These are phyloP conservation scores for Citrullus colocynthis DNA, from an alignment of 306 rosid species.

Conservation along the genomic window DNA sequence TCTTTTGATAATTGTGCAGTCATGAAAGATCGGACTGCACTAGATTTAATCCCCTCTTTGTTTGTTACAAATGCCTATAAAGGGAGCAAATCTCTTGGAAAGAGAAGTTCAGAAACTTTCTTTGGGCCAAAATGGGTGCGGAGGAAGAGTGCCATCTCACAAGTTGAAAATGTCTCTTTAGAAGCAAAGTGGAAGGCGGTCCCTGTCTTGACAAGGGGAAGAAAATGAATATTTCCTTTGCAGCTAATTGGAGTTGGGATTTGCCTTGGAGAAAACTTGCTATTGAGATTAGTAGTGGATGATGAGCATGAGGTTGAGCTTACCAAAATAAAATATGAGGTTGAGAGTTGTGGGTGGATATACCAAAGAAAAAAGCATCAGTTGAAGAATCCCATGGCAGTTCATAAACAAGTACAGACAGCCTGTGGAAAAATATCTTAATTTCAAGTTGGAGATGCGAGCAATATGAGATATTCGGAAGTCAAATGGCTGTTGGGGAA, in stretches of 20 bases:
- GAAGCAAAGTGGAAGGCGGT: background rate
- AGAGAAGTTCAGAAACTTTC: background rate
- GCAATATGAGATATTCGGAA: background rate
- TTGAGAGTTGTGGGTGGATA: background rate
- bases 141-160: background rate
- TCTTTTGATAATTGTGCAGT: background rate
- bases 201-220: background rate
- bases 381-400: background rate
- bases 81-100: background rate
- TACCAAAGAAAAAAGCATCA: background rate
- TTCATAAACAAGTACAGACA: background rate
- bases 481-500: background rate
- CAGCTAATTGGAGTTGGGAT: background rate
- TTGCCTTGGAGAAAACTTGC: background rate
- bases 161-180: background rate
- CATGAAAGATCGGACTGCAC: background rate
- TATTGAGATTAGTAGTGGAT: background rate
- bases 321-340: background rate
- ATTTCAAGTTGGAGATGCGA: background rate
- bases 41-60: background rate
- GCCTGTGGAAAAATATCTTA: background rate
- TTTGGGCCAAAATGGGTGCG: background rate
- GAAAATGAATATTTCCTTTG: background rate
- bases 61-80: background rate
- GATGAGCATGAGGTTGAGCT: background rate